A percentile compares a stretch with the other conserved stretches of the same genome.
These are phyloP conservation scores for Rachicladosporium sp. DNA, from an alignment of 2,329 filamentous ascomycete species.

Conservation along the genomic window DNA sequence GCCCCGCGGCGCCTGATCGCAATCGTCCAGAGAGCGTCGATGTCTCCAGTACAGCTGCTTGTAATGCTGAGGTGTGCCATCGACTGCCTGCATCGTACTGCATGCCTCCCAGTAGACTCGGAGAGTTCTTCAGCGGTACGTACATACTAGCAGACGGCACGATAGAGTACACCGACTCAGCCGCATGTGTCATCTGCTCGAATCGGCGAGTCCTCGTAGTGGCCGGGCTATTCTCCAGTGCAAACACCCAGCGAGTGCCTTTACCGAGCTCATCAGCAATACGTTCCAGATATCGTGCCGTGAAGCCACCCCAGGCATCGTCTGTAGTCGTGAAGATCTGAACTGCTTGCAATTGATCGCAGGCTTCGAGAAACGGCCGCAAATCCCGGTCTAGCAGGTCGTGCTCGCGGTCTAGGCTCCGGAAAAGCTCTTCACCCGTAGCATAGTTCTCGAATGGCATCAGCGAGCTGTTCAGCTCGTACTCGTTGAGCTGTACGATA, in stretches of 20 bases:
- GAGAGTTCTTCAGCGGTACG: constrained; percentile 58
- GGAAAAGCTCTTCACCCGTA: constrained; percentile 60
- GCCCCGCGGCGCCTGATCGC: constrained; percentile 30
- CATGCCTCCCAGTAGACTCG: constrained; percentile 29
- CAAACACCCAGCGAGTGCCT: constrained; percentile 76
- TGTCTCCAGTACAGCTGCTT: constrained; percentile 66
- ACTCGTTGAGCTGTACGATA: constrained; percentile 76
- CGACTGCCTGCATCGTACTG: constrained; percentile 43
- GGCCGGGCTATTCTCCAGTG: constrained; percentile 48
- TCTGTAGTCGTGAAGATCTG: constrained; percentile 48
- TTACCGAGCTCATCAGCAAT: constrained; percentile 88
- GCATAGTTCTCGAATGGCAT: constrained; percentile 72
- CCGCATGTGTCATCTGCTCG: constrained; percentile 58
- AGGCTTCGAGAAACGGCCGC: constrained; percentile 79
- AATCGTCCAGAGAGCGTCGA: constrained; percentile 66
- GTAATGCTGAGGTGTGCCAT: constrained; percentile 72
- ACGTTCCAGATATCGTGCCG: constrained; percentile 42
- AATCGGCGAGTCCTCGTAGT: constrained; percentile 46
- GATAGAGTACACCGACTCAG: constrained; percentile 57
- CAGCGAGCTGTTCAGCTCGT: constrained; percentile 65
- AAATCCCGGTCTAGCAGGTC: constrained; percentile 86
- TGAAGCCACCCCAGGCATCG: constrained; percentile 39
- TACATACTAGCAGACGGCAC: constrained; percentile 63
- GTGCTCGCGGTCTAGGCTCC: constrained; percentile 47
- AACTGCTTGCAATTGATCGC: constrained; percentile 80